Conservation (phyloP, 2,329 filamentous ascomycete species). For the Ophidiomyces ophidiicola region DNA sequence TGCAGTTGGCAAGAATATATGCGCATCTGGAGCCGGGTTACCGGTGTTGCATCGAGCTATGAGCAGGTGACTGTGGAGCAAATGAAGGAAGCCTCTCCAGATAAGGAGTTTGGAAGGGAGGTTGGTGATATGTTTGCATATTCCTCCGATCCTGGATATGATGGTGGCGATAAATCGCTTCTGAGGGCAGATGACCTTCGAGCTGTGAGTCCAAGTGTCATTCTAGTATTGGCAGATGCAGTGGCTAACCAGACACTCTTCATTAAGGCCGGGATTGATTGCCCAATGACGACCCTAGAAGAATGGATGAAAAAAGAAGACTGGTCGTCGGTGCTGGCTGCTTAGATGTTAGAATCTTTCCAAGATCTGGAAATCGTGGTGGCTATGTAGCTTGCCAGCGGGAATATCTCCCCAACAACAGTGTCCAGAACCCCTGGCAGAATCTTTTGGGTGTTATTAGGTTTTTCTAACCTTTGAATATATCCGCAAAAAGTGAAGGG, state of each 20-base stretch:
- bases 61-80: constrained; percentile 32
- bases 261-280: constrained; percentile 34
- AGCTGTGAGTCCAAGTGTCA: constrained; percentile 29
- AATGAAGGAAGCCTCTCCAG: constrained; percentile 29
- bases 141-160: constrained; percentile 39
- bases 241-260: background rate
- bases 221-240: background rate
- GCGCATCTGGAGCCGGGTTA: constrained; percentile 31
- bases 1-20: constrained; percentile 40
- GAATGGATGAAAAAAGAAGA: constrained; percentile 22
- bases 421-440: too few species aligned
- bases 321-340: constrained; percentile 17
- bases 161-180: constrained; percentile 34
- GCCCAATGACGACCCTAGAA: constrained; percentile 22
- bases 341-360: too few species aligned
- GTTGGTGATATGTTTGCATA: constrained; percentile 39
- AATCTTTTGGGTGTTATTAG: too few species aligned
- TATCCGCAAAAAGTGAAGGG: too few species aligned
- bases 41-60: constrained; percentile 28
- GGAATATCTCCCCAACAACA: too few species aligned
- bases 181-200: constrained; percentile 35
- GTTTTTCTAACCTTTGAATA: too few species aligned
- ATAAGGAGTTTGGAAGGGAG: constrained; percentile 36
- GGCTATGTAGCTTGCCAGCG: too few species aligned
- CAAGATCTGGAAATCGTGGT: too few species aligned